Evolutionary conservation across 148 eudicot species (phyloP).

Genomic region (Vaccinium vitisidaea): DNA sequence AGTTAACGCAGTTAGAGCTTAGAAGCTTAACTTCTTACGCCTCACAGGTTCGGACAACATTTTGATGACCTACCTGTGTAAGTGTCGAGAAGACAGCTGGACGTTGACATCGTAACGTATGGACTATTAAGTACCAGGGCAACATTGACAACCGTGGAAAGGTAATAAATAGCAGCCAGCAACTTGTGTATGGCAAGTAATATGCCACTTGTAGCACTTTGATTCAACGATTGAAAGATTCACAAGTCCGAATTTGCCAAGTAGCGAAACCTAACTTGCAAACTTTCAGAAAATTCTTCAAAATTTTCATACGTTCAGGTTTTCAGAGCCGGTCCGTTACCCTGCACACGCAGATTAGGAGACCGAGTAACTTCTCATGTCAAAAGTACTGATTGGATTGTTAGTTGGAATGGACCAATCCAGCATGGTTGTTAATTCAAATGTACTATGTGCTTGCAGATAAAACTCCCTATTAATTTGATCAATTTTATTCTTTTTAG

Average conservation of each 20-base stretch:
- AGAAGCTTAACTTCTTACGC: not conserved
- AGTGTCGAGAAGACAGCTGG: not conserved
- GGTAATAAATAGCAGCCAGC: not conserved
- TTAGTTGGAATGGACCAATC: not conserved
- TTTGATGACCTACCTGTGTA: not conserved
- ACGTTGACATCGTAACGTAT: not conserved
- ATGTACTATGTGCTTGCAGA: not conserved
- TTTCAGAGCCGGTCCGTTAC: not conserved
- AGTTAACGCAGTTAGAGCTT: not conserved
- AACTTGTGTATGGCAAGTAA: slow-evolving; percentile 6
- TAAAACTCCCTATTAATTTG: not conserved
- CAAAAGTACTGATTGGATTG: not conserved
- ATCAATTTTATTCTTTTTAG: not conserved
- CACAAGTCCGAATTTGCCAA: not conserved
- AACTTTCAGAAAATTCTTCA: not conserved
- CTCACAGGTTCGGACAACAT: not conserved
- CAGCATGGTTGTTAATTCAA: not conserved
- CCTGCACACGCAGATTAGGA: not conserved
- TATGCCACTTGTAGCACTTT: not conserved
- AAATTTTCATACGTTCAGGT: not conserved
- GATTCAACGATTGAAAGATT: not conserved
- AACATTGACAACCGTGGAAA: not conserved
- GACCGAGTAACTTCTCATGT: not conserved
- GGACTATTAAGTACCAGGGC: not conserved
- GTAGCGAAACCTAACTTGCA: not conserved